These are phyloP conservation scores for Casuarina glauca DNA, from an alignment of 306 rosid species.

Conservation along the genomic window DNA sequence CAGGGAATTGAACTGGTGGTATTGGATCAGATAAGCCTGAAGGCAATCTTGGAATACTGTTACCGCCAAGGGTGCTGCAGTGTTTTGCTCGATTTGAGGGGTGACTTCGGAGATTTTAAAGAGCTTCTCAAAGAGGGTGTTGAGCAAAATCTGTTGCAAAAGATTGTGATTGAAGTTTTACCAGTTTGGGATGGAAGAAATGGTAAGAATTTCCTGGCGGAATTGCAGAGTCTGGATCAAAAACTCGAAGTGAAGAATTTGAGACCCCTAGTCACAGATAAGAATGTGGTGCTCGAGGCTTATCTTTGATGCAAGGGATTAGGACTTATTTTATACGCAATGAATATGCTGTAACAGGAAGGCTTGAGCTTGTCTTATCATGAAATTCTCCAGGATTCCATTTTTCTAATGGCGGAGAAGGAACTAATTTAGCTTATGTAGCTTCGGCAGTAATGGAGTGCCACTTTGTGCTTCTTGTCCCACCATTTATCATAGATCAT, in stretches of 20 bases:
- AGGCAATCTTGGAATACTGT: too few species aligned
- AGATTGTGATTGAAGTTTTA: constrained; percentile 66
- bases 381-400: background rate
- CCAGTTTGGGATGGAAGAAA: constrained; percentile 59
- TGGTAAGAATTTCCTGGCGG: constrained; percentile 28
- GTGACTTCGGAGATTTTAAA: constrained; percentile 2
- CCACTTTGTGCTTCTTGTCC: too few species aligned
- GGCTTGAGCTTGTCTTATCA: background rate
- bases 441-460: background rate
- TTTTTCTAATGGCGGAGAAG: background rate
- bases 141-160: constrained; percentile 49
- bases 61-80: constrained; percentile 65
- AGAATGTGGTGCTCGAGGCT: constrained; percentile 62
- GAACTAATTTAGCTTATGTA: background rate
- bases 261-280: constrained; percentile 41
- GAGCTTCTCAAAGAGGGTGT: too few species aligned
- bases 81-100: constrained; percentile 67
- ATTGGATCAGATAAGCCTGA: constrained; percentile 28
- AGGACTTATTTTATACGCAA: background rate
- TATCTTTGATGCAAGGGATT: constrained; percentile 1
- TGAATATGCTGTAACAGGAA: background rate
- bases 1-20: constrained; percentile 55
- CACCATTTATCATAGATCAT: too few species aligned
- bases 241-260: constrained; percentile 46
- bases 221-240: constrained; percentile 37